These are phyloP conservation scores for Citrullus colocynthis DNA, from an alignment of 306 rosid species.

Conservation along the genomic window DNA sequence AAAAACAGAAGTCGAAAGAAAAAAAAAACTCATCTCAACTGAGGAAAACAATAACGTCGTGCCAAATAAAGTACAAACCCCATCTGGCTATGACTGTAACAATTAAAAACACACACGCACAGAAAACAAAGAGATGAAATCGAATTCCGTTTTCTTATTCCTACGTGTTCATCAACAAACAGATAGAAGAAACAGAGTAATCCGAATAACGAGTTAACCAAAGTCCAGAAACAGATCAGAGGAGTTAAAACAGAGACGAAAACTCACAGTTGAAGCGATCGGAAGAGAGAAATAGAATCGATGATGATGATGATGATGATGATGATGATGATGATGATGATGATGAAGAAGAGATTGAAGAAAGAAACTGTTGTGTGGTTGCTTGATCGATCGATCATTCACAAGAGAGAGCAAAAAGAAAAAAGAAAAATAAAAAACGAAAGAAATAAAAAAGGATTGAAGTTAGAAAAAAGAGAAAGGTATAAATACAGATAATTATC, in stretches of 20 bases:
- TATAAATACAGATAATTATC: slow-evolving; percentile 1
- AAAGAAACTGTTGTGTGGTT: not conserved
- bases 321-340: not conserved
- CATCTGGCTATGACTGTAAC: not conserved
- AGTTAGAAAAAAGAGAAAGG: not conserved
- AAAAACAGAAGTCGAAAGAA: not conserved
- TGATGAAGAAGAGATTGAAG: not conserved
- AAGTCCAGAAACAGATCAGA: not conserved
- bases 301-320: not conserved
- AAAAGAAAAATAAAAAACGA: too few species aligned
- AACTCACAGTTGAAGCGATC: slow-evolving; percentile 4
- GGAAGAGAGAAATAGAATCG: not conserved
- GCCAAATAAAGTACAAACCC: slow-evolving; percentile 1
- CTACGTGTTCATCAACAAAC: not conserved
- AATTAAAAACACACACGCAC: not conserved
- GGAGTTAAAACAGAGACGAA: not conserved
- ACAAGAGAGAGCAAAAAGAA: not conserved
- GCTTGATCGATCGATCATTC: not conserved
- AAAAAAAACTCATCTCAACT: not conserved
- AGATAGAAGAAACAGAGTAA: not conserved
- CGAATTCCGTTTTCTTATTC: not conserved
- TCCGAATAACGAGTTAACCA: not conserved
- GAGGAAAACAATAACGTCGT: not conserved
- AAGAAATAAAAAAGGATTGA: not conserved
- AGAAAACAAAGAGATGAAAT: not conserved